Percentiles rank a stretch among this genome's conserved stretches.
Conservation (phyloP, 106 monocot species). For the Iris macrosiphon region DNA sequence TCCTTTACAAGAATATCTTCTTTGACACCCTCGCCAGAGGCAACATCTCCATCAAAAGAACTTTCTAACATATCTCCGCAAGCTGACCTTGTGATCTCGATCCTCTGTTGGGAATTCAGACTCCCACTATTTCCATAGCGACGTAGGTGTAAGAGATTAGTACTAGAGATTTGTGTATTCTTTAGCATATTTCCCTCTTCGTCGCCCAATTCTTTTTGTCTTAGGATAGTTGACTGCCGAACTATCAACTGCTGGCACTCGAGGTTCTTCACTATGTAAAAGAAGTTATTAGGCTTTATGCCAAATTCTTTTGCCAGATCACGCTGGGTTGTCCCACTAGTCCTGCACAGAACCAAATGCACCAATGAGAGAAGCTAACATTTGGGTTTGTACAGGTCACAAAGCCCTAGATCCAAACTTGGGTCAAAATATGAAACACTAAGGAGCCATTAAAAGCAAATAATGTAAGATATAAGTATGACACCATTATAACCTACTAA, state of each 20-base stretch:
- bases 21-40: constrained; percentile 15
- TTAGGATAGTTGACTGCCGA: constrained; percentile 50
- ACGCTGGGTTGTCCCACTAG: constrained; percentile 46
- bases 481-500: too few relatives aligned
- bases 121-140: constrained; percentile 47
- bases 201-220: constrained; percentile 31
- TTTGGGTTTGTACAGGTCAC: too few relatives aligned
- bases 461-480: too few relatives aligned
- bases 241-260: constrained; percentile 44
- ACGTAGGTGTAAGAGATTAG: constrained; percentile 45
- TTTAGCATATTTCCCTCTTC: constrained; percentile 21
- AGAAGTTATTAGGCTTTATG: constrained; percentile 54
- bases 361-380: background rate
- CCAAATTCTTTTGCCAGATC: constrained; percentile 56
- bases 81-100: constrained; percentile 53
- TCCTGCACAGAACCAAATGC: constrained; percentile 22
- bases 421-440: too few relatives aligned
- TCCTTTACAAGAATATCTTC: constrained; percentile 48
- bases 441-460: too few relatives aligned
- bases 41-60: constrained; percentile 20
- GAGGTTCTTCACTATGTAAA: constrained; percentile 51
- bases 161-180: constrained; percentile 20
- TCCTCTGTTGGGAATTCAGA: constrained; percentile 53
- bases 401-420: too few relatives aligned
- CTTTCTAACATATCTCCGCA: constrained; percentile 19